Conservation (phyloP, 306 rosid species). For the Dalbergia cochinchinensis region DNA sequence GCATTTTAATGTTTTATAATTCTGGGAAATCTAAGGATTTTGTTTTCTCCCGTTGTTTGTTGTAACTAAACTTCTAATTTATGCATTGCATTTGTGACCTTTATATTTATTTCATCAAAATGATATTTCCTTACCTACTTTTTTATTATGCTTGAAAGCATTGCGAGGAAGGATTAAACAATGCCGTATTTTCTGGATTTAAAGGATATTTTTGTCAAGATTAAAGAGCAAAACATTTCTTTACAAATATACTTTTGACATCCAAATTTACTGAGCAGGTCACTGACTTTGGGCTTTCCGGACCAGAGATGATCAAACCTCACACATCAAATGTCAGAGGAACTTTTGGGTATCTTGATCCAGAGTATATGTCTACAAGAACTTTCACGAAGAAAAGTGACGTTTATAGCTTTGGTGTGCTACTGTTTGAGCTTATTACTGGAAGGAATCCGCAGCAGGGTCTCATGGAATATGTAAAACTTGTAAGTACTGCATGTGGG, state of each 20-base stretch:
- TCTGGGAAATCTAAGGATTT: neutral
- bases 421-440: constrained; percentile 60
- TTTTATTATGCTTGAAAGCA: neutral
- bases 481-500: constrained; percentile 48
- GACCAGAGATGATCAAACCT: constrained; percentile 54
- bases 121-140: neutral
- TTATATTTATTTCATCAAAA: constrained; percentile 32
- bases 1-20: neutral
- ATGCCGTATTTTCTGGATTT: constrained; percentile 5
- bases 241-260: neutral
- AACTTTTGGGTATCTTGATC: constrained; percentile 60
- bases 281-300: constrained; percentile 61
- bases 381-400: constrained; percentile 67
- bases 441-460: constrained; percentile 63
- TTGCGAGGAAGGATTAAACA: neutral
- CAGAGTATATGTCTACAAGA: constrained; percentile 53
- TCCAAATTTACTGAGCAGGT: constrained; percentile 45
- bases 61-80: neutral
- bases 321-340: constrained; percentile 48
- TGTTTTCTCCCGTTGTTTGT: neutral
- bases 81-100: neutral
- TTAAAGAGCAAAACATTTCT: constrained; percentile 8
- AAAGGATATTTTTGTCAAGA: neutral
- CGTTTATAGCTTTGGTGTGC: constrained; percentile 69
- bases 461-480: constrained; percentile 61